Percentiles rank a stretch among this genome's conserved stretches.
phyloP scores from a whole-genome alignment of 2,329 filamentous ascomycete genomes.

The Onygenales sp. region DNA sequence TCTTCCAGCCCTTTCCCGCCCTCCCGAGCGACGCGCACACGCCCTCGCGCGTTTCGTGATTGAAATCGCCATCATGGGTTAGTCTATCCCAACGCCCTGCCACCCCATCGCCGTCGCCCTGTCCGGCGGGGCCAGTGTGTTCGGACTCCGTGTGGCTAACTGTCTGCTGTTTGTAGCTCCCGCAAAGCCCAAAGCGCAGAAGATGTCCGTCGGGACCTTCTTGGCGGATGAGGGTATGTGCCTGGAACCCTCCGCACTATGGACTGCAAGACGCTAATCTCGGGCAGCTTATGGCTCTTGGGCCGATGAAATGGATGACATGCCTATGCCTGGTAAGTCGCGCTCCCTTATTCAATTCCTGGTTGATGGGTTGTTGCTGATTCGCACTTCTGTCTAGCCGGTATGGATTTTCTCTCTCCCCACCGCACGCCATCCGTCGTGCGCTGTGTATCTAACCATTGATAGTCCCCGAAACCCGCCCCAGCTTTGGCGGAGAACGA shows the following conservation, averaged over 20 bases:
- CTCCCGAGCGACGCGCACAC: constrained; percentile 32
- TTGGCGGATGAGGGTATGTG: constrained; percentile 79
- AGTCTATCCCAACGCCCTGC: constrained; percentile 16
- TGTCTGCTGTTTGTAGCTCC: constrained; percentile 53
- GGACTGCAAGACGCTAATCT: constrained; percentile 17
- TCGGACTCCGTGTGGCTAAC: constrained; percentile 6
- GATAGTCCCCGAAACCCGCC: constrained; percentile 31
- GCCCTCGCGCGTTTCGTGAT: constrained; percentile 28
- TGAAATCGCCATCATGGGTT: constrained; percentile 52
- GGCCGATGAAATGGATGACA: constrained; percentile 97
- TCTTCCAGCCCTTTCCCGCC: constrained; percentile 16
- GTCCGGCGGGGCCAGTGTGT: background rate
- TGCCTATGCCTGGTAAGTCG: constrained; percentile 60
- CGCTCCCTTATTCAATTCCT: constrained; percentile 6
- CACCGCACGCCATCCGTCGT: background rate
- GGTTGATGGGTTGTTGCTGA: constrained; percentile 12
- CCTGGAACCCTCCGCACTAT: constrained; percentile 5
- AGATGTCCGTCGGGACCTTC: constrained; percentile 96
- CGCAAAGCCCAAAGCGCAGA: constrained; percentile 87
- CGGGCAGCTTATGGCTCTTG: constrained; percentile 69
- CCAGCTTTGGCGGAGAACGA: constrained; percentile 41
- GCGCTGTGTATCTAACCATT: background rate
- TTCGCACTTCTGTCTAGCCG: constrained; percentile 5
- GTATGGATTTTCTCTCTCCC: constrained; percentile 3
- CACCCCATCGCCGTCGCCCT: background rate